A percentile compares a stretch with the other conserved stretches of the same genome.
Conservation (phyloP, 306 rosid species). For the Hippophae gyantsensis region DNA sequence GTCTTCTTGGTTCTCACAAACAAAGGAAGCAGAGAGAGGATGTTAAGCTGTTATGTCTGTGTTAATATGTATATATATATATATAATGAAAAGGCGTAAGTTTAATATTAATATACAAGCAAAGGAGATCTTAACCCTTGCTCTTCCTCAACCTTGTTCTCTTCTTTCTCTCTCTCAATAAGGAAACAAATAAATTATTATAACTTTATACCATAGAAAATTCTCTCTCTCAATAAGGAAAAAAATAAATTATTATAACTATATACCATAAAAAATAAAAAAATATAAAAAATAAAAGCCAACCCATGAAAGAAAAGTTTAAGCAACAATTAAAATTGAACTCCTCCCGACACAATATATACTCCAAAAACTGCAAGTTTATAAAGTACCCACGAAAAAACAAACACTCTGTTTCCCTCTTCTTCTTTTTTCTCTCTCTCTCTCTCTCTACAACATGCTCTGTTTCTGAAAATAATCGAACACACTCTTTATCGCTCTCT, state of each 20-base stretch:
- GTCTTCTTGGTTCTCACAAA: conserved; percentile 29
- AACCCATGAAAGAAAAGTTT: not conserved
- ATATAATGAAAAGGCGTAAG: conserved; percentile 8
- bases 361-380: conserved; percentile 80
- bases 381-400: conserved; percentile 28
- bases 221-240: conserved; percentile 36
- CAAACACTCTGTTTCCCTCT: conserved; percentile 5
- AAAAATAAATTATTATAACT: conserved; percentile 20
- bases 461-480: not conserved
- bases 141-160: not conserved
- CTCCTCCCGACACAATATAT: conserved; percentile 71
- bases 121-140: conserved; percentile 26
- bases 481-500: conserved; percentile 13
- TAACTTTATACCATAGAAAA: not conserved
- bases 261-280: not conserved
- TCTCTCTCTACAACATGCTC: conserved; percentile 9
- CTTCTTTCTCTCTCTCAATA: conserved; percentile 30
- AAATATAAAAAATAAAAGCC: not conserved
- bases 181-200: conserved; percentile 29
- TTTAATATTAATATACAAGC: conserved; percentile 3
- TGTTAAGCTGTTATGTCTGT: not conserved
- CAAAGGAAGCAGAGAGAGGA: conserved; percentile 4
- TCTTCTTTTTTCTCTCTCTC: conserved; percentile 18
- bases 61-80: conserved; percentile 7
- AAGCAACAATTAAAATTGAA: conserved; percentile 23